Base-by-base conservation (phyloP, 148 eudicot species). In the Rhododendron henanense region DNA sequence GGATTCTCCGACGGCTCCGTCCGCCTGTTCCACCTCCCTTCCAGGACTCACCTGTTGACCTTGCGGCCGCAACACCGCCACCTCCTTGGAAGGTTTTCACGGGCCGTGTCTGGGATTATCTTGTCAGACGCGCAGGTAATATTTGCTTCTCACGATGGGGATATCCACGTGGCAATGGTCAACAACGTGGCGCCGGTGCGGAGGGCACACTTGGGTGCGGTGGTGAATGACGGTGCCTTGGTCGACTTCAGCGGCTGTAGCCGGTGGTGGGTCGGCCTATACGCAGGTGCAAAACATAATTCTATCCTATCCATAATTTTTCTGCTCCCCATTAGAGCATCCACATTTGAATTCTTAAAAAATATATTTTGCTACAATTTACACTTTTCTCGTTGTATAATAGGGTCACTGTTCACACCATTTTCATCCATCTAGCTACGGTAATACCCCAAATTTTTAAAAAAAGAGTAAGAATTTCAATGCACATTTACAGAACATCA, bases 251-350 rank as follows among this genome's bases (percentile, higher is more conserved):
- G 90, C 0, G 99, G 99, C 14, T 90, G 93, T 79, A 37, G 48
- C 79, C 92, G 89, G 50, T 94, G 94, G 92, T 96, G 99, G 99
- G 93, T 95, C 21, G 99, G 99, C 37, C 94, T 96, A 18, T 96
- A 82, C 11, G 84, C 84, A 82, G 84, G 84, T 82, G 19, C 25
- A 10, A 11, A 10, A 59, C 65, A 19, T 21, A 21, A 4, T 16
- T 55, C 50, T 41, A 5, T 41, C 6, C 45, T 41, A 41, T 41
- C 7, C 45, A 41, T 41, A 41, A 41, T 41, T 41, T 41, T 41
- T 41, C 50, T 47, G 10, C 50, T 47, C 50, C 9, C 50, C 50
- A 47, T 47, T 47, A 9, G 50, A 47, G 50, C 11, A 47, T 47
- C 50, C 50, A 47, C 50, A 47, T 47, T 47, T 47, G 50, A 47